Percentiles rank a stretch among this genome's conserved stretches.
Conservation (phyloP, 2,329 filamentous ascomycete genomes). For the Paraphaeosphaeria minitans region DNA sequence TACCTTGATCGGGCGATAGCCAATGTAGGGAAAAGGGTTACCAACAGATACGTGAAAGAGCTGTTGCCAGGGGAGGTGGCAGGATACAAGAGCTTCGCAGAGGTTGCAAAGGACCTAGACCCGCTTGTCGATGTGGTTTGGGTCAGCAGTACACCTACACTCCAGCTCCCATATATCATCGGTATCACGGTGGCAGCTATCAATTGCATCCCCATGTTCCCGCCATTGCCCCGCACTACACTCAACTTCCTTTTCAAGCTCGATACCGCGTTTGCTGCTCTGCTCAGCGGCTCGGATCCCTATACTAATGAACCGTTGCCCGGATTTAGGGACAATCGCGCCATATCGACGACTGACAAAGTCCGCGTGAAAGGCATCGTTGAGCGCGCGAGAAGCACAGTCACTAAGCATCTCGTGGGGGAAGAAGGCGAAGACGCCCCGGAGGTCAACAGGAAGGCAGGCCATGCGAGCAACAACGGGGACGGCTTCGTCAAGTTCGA, state of each 20-base stretch:
- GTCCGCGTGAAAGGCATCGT: constrained; percentile 83
- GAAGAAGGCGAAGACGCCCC: constrained; percentile 49
- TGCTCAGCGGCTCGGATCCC: constrained; percentile 71
- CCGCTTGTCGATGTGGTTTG: constrained; percentile 79
- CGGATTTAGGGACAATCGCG: constrained; percentile 67
- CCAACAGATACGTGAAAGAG: constrained; percentile 57
- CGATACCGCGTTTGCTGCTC: constrained; percentile 79
- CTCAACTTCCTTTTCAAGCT: constrained; percentile 77
- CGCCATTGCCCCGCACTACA: constrained; percentile 68
- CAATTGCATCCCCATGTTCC: constrained; percentile 74
- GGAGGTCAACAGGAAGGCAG: constrained; percentile 32
- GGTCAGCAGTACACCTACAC: constrained; percentile 79
- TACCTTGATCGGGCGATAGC: constrained; percentile 56
- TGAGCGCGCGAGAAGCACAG: constrained; percentile 72
- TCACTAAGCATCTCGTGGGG: constrained; percentile 70
- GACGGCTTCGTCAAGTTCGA: constrained; percentile 68
- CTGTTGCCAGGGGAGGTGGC: constrained; percentile 41
- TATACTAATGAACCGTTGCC: constrained; percentile 69
- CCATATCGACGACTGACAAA: constrained; percentile 82
- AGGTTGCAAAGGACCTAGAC: constrained; percentile 76
- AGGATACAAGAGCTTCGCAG: constrained; percentile 67
- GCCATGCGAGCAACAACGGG: constrained; percentile 32
- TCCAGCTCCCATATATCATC: constrained; percentile 85
- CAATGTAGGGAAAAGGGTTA: constrained; percentile 26
- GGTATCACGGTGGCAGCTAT: constrained; percentile 75